These are phyloP conservation scores for Talinum fruticosum DNA, from an alignment of 148 eudicot genomes.

Conservation along the genomic window DNA sequence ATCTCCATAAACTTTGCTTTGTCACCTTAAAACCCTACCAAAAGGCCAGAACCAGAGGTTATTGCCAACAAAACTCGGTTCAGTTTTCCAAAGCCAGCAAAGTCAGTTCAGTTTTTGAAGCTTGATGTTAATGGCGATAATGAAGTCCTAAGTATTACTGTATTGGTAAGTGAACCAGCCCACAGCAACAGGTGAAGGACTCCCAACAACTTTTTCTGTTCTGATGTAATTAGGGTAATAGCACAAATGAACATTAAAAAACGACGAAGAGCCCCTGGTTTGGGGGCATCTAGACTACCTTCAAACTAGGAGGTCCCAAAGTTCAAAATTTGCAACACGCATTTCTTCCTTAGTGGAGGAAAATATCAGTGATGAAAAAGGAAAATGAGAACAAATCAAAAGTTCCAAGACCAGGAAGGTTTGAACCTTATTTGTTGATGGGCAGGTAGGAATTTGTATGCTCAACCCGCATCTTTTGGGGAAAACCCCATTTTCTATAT, in stretches of 20 bases:
- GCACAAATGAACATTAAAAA: too few species aligned
- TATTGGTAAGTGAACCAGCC: too few species aligned
- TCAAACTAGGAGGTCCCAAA: too few species aligned
- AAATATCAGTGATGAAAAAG: too few species aligned
- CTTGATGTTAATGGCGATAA: background rate
- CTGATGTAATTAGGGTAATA: too few species aligned
- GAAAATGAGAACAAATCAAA: background rate
- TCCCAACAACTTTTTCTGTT: too few species aligned
- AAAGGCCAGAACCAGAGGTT: background rate
- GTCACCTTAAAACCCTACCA: slow-evolving; percentile 68
- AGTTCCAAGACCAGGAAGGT: background rate
- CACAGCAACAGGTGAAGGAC: too few species aligned
- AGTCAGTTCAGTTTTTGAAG: background rate
- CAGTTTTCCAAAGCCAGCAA: background rate
- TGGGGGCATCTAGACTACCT: too few species aligned
- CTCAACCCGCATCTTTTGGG: slow-evolving; percentile 65
- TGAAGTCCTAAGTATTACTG: too few species aligned
- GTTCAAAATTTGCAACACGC: too few species aligned
- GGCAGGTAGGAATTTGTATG: slow-evolving; percentile 71
- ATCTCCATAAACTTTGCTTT: slow-evolving; percentile 68
- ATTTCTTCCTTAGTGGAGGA: too few species aligned
- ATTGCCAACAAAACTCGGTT: background rate
- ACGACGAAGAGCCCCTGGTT: too few species aligned
- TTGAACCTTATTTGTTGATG: slow-evolving; percentile 73
- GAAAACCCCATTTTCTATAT: slow-evolving; percentile 65